Conservation (phyloP, 2,329 filamentous ascomycete genomes). For the Cladophialophora bantiana region DNA sequence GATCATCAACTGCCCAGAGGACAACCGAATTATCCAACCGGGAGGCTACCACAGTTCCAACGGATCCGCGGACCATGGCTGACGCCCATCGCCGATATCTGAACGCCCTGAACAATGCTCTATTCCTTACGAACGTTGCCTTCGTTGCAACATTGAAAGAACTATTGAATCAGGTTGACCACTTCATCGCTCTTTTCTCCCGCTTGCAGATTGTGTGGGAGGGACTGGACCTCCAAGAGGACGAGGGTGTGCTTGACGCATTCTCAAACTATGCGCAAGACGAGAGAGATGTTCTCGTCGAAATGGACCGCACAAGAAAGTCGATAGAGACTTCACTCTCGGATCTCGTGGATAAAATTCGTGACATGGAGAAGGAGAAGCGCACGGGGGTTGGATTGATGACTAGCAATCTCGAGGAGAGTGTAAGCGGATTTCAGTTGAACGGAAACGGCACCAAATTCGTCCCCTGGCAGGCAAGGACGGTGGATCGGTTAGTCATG, state of each 20-base stretch:
- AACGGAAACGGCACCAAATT: constrained; percentile 55
- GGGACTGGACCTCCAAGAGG: constrained; percentile 78
- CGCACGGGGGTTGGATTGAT: constrained; percentile 62
- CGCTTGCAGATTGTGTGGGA: constrained; percentile 79
- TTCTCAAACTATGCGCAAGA: constrained; percentile 75
- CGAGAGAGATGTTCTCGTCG: constrained; percentile 70
- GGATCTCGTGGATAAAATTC: constrained; percentile 31
- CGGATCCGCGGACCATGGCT: constrained; percentile 82
- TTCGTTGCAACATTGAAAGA: constrained; percentile 51
- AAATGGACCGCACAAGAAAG: constrained; percentile 69
- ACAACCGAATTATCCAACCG: constrained; percentile 23
- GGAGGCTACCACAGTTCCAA: constrained; percentile 2
- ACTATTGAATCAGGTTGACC: constrained; percentile 69
- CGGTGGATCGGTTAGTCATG: constrained; percentile 86
- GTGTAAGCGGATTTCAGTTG: constrained; percentile 68
- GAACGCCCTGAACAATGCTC: constrained; percentile 61
- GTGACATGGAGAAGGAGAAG: constrained; percentile 34
- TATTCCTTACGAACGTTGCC: constrained; percentile 52
- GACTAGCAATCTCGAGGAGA: constrained; percentile 57
- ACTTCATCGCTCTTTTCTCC: constrained; percentile 76
- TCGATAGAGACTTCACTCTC: constrained; percentile 71
- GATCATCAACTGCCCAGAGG: constrained; percentile 36
- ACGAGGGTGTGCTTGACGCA: constrained; percentile 80
- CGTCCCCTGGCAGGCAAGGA: constrained; percentile 74
- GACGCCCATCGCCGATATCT: constrained; percentile 81